Conservation (phyloP, 139 green algal species). For the Closterium sp. region DNA sequence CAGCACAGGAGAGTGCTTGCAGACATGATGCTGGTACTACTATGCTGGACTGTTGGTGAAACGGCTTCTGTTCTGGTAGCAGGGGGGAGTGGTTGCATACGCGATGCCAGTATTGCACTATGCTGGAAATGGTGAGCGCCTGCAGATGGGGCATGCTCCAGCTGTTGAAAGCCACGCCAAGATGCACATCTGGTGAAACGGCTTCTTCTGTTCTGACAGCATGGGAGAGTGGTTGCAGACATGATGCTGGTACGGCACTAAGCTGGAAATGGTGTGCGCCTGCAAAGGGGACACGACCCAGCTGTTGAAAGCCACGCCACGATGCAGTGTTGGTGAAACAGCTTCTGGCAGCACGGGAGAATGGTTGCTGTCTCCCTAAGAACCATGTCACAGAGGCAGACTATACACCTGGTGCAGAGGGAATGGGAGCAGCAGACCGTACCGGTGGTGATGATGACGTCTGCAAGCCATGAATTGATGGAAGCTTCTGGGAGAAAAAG, state of each 20-base stretch:
- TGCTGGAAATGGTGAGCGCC: too few relatives aligned
- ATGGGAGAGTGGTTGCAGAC: too few relatives aligned
- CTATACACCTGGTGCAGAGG: neutral
- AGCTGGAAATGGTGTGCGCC: neutral
- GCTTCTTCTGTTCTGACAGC: too few relatives aligned
- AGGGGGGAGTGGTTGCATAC: too few relatives aligned
- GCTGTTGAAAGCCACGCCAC: neutral
- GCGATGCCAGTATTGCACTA: too few relatives aligned
- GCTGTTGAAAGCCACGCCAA: too few relatives aligned
- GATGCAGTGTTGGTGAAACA: neutral
- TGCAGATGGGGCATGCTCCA: too few relatives aligned
- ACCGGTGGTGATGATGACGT: neutral
- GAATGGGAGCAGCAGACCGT: neutral
- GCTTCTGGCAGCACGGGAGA: neutral
- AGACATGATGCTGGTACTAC: too few relatives aligned
- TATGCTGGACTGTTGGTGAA: too few relatives aligned
- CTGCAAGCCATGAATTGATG: neutral
- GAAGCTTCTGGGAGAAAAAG: neutral
- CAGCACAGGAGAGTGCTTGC: neutral
- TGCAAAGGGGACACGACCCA: neutral
- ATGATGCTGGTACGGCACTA: too few relatives aligned
- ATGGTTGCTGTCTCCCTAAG: neutral
- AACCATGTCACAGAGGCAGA: neutral
- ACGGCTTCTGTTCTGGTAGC: too few relatives aligned
- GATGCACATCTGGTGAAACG: too few relatives aligned